These are phyloP conservation scores for Solanum pennellii DNA, from an alignment of 257 asterid species.

Conservation along the genomic window DNA sequence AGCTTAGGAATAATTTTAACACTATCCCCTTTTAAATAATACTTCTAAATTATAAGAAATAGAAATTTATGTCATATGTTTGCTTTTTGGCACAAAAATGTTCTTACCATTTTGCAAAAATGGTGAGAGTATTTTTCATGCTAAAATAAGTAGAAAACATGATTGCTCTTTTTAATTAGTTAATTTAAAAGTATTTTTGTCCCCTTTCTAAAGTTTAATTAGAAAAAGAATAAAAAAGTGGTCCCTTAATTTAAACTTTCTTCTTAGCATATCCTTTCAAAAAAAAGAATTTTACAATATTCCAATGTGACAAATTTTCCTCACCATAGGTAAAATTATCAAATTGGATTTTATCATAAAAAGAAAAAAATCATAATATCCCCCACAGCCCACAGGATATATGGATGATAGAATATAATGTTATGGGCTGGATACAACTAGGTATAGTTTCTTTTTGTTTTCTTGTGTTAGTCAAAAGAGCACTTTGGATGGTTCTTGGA, in stretches of 20 bases:
- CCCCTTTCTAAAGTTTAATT: not conserved
- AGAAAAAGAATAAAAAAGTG: not conserved
- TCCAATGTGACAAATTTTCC: not conserved
- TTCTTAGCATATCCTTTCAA: conserved; percentile 13
- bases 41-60: not conserved
- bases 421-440: not conserved
- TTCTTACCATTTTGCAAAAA: not conserved
- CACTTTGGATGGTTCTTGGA: conserved; percentile 11
- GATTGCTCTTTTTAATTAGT: not conserved
- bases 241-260: not conserved
- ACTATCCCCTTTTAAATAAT: not conserved
- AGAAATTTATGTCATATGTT: not conserved
- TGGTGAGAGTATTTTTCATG: not conserved
- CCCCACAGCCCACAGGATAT: not conserved
- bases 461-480: not conserved
- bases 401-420: not conserved
- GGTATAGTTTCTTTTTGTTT: not conserved
- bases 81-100: not conserved
- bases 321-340: not conserved
- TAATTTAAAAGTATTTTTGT: not conserved
- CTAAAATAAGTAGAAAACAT: not conserved
- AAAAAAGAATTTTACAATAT: conserved; percentile 9
- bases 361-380: not conserved
- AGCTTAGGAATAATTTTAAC: too few species aligned
- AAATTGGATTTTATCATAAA: not conserved